These are phyloP conservation scores for Ceratocystis papillata DNA, from an alignment of 2,329 filamentous ascomycete species.

Conservation along the genomic window DNA sequence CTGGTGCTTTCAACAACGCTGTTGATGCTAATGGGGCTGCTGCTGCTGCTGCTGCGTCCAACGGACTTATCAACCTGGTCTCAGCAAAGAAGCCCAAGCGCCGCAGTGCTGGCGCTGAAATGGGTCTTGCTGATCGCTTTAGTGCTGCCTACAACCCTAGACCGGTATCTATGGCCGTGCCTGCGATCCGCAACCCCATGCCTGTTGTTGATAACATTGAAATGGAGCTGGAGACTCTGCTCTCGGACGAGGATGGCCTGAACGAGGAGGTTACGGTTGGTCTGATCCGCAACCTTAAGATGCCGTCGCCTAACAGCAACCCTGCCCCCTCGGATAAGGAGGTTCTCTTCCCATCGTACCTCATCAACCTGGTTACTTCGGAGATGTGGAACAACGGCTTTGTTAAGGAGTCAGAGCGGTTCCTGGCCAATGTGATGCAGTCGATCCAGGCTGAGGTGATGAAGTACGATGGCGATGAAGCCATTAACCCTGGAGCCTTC, in stretches of 20 bases:
- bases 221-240: slow-evolving; percentile 81
- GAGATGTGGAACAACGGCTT: slow-evolving; percentile 99
- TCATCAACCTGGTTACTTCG: slow-evolving; percentile 97
- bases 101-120: slow-evolving; percentile 79
- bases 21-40: slow-evolving; percentile 35
- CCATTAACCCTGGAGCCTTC: slow-evolving; percentile 93
- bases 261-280: slow-evolving; percentile 97
- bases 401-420: slow-evolving; percentile 97
- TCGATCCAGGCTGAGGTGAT: slow-evolving; percentile 99
- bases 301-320: slow-evolving; percentile 74
- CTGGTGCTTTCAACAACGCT: slow-evolving; percentile 59
- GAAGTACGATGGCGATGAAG: slow-evolving; percentile 95
- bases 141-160: slow-evolving; percentile 87
- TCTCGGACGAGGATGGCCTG: slow-evolving; percentile 88
- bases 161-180: slow-evolving; percentile 89
- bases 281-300: slow-evolving; percentile 91
- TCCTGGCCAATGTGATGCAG: slow-evolving; percentile 98
- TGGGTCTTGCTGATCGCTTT: slow-evolving; percentile 77
- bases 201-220: slow-evolving; percentile 83
- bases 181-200: slow-evolving; percentile 38
- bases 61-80: slow-evolving; percentile 89
- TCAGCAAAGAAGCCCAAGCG: slow-evolving; percentile 95
- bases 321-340: slow-evolving; percentile 95
- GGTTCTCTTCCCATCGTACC: slow-evolving; percentile 93
- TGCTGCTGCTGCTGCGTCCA: slow-evolving; percentile 39